These are phyloP conservation scores for Xylaria sp. DNA, from an alignment of 2,329 filamentous ascomycete species.

Conservation along the genomic window DNA sequence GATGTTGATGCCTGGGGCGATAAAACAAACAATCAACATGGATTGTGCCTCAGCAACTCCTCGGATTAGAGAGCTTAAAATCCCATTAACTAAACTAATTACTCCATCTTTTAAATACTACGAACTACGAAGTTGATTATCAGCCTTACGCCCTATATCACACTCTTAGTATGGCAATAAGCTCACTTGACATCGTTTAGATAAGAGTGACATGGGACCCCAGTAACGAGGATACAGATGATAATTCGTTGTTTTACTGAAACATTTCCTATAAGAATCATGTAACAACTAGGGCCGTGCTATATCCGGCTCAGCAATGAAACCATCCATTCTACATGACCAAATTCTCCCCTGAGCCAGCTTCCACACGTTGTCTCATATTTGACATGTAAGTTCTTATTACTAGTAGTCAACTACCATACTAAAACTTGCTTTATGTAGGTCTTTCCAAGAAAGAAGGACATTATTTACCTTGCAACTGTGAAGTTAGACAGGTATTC, in stretches of 20 bases:
- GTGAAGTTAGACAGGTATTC: background rate
- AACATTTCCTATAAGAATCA: background rate
- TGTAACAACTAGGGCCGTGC: background rate
- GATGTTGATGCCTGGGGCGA: slow-evolving; percentile 5
- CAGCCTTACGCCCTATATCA: background rate
- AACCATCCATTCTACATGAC: background rate
- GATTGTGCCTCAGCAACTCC: background rate
- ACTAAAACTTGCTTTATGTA: background rate
- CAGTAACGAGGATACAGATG: background rate
- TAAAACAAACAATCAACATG: background rate
- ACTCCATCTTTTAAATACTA: background rate
- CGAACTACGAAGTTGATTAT: background rate
- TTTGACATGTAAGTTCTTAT: too few species aligned
- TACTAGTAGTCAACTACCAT: background rate
- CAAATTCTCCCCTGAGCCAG: too few species aligned
- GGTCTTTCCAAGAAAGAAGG: background rate
- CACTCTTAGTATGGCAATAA: background rate
- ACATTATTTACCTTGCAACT: too few species aligned
- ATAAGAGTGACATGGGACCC: slow-evolving; percentile 1
- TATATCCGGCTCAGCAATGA: background rate
- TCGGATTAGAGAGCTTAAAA: too few species aligned
- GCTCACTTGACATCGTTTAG: background rate
- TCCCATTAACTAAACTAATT: too few species aligned
- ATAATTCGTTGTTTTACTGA: background rate
- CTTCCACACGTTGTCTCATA: too few species aligned